These are phyloP conservation scores for Rubus idaeus DNA, from an alignment of 306 rosid genomes.

Conservation along the genomic window DNA sequence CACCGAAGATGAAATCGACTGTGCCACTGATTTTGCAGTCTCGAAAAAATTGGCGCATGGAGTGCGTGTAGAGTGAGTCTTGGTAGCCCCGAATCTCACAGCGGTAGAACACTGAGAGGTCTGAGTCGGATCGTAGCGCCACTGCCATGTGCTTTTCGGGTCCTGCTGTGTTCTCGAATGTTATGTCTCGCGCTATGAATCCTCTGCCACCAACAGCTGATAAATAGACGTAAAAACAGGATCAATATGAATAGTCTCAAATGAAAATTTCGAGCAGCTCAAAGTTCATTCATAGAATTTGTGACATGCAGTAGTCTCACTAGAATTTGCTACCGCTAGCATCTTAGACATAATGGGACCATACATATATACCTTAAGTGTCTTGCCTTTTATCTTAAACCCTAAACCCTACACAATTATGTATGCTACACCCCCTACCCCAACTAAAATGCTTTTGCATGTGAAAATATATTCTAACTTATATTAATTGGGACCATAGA, in stretches of 20 bases:
- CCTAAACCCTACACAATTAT: not conserved
- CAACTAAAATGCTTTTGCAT: not conserved
- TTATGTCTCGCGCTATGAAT: constrained; percentile 73
- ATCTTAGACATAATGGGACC: not conserved
- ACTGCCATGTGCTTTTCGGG: constrained; percentile 86
- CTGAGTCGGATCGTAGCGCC: constrained; percentile 82
- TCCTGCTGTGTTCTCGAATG: constrained; percentile 83
- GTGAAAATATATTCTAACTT: not conserved
- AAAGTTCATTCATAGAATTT: not conserved
- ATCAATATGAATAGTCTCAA: not conserved
- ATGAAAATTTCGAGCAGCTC: not conserved
- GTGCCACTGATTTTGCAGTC: constrained; percentile 82
- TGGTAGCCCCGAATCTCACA: constrained; percentile 67
- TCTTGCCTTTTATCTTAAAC: not conserved
- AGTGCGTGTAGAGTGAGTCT: constrained; percentile 81
- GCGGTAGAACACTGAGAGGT: constrained; percentile 69
- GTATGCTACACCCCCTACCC: not conserved
- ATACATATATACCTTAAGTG: not conserved
- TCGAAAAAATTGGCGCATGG: constrained; percentile 88
- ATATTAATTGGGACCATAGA: not conserved
- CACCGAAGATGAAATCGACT: constrained; percentile 82
- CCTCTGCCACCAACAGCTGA: constrained; percentile 86
- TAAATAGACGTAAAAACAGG: not conserved
- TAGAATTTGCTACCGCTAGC: not conserved
- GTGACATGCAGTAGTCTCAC: not conserved